phyloP scores from a whole-genome alignment of 2,329 filamentous ascomycete genomes.

The Aspergillus sp. region DNA sequence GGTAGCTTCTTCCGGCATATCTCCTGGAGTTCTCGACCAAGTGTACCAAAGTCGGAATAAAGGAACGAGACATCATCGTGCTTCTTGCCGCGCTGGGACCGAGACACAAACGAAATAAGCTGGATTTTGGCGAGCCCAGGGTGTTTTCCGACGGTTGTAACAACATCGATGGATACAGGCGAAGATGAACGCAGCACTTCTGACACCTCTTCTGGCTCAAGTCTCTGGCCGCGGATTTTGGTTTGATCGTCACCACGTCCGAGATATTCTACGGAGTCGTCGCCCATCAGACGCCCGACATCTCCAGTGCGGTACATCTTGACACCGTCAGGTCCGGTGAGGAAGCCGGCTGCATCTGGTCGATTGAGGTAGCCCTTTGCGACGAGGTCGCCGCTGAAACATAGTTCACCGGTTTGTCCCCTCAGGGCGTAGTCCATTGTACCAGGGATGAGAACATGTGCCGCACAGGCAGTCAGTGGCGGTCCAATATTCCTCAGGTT shows the following conservation, averaged over 20 bases:
- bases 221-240: constrained; percentile 77
- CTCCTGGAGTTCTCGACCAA: constrained; percentile 25
- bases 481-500: constrained; percentile 33
- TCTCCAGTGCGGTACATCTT: constrained; percentile 79
- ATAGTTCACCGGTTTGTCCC: constrained; percentile 31
- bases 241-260: constrained; percentile 79
- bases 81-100: constrained; percentile 11
- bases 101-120: constrained; percentile 31
- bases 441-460: constrained; percentile 29
- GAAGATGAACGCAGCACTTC: constrained; percentile 30
- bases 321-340: constrained; percentile 18
- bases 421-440: constrained; percentile 23
- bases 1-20: constrained; percentile 27
- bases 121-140: constrained; percentile 27
- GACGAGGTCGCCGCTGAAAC: constrained; percentile 29
- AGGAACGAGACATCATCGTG: constrained; percentile 16
- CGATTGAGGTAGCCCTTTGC: constrained; percentile 30
- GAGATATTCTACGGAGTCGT: constrained; percentile 71
- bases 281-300: constrained; percentile 72
- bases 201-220: constrained; percentile 73
- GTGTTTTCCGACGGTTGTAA: constrained; percentile 31
- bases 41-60: constrained; percentile 19
- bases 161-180: constrained; percentile 22
- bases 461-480: constrained; percentile 24
- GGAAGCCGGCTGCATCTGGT: constrained; percentile 27